These are phyloP conservation scores for Xylaria nigripes DNA, from an alignment of 495 filamentous ascomycete species.

Conservation along the genomic window DNA sequence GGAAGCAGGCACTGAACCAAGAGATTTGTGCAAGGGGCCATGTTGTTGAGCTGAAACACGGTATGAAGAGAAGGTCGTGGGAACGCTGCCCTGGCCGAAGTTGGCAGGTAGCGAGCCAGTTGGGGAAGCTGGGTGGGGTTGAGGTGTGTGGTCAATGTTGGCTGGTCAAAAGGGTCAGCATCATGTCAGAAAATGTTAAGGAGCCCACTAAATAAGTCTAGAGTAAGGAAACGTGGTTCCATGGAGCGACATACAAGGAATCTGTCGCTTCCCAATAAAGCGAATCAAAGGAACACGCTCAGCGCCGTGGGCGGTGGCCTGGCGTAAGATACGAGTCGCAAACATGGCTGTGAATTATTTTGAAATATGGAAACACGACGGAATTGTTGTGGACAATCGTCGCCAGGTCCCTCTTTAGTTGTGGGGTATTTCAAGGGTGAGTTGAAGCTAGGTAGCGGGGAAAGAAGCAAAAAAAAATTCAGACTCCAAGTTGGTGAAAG, in stretches of 20 bases:
- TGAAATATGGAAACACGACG: background rate
- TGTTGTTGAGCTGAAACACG: conserved; percentile 88
- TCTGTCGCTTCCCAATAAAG: conserved; percentile 81
- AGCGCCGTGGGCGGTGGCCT: conserved; percentile 47
- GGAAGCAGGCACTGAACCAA: conserved; percentile 49
- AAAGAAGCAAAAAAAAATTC: background rate
- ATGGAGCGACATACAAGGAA: conserved; percentile 57
- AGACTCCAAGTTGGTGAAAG: background rate
- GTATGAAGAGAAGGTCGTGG: conserved; percentile 80
- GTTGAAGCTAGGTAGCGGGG: background rate
- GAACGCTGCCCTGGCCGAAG: conserved; percentile 55
- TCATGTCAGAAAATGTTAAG: background rate
- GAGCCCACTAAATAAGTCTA: background rate
- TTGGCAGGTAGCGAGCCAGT: conserved; percentile 37
- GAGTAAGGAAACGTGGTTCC: background rate
- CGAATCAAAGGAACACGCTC: conserved; percentile 76
- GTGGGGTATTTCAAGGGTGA: background rate
- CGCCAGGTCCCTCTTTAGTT: background rate
- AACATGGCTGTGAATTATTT: conserved; percentile 41
- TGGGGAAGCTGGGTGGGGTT: conserved; percentile 44
- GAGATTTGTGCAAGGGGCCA: conserved; percentile 65
- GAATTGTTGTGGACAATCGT: background rate
- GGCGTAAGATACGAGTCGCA: conserved; percentile 57
- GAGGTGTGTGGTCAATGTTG: conserved; percentile 61
- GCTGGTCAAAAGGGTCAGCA: conserved; percentile 35